These are phyloP conservation scores for Primulina tabacum DNA, from an alignment of 257 asterid species.

Conservation along the genomic window DNA sequence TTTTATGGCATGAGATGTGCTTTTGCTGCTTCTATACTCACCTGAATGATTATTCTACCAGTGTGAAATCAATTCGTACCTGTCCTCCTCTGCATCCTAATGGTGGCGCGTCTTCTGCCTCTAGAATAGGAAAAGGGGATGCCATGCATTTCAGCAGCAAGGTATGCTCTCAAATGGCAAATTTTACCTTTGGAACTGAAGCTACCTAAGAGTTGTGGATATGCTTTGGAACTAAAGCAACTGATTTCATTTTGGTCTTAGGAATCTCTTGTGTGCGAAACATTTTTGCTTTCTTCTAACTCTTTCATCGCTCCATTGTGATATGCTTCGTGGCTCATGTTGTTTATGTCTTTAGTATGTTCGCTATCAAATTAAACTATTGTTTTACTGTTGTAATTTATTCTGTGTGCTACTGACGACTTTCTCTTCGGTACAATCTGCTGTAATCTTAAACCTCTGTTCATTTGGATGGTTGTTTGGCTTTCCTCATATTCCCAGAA, in stretches of 20 bases:
- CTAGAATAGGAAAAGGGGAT: conserved; percentile 66
- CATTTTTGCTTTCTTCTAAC: not conserved
- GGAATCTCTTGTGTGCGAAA: conserved; percentile 1
- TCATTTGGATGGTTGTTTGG: not conserved
- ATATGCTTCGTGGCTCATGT: not conserved
- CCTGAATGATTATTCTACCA: conserved; percentile 33
- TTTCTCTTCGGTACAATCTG: conserved; percentile 7
- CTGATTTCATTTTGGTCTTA: conserved; percentile 2
- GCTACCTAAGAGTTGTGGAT: conserved; percentile 6
- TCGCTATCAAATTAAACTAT: conserved; percentile 2
- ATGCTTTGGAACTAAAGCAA: conserved; percentile 19
- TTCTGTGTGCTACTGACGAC: not conserved
- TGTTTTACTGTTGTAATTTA: conserved; percentile 11
- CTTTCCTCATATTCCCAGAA: conserved; percentile 3
- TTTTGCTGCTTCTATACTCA: conserved; percentile 20
- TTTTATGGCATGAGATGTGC: not conserved
- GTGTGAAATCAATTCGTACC: conserved; percentile 88
- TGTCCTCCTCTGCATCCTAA: conserved; percentile 69
- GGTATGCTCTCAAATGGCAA: conserved; percentile 40
- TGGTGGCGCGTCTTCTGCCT: conserved; percentile 47
- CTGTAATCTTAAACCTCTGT: not conserved
- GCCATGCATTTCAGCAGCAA: conserved; percentile 54
- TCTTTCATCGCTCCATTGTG: not conserved
- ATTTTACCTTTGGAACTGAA: not conserved
- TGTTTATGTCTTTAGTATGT: not conserved